Conservation (phyloP, 352 stramenopile genomes). For the Phytophthora lateralis region DNA sequence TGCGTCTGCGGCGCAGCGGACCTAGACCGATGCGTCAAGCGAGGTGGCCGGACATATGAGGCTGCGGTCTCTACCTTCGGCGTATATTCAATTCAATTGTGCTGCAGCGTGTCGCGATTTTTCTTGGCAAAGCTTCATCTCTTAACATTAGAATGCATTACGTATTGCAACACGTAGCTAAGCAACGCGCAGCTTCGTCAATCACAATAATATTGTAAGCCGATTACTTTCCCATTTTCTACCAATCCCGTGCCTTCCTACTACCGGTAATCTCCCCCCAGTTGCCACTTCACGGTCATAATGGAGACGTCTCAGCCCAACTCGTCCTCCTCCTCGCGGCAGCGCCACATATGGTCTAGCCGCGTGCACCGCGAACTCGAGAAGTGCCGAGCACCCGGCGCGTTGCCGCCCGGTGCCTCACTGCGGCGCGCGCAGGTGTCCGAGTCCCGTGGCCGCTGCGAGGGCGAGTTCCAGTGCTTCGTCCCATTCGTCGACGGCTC, state of each 20-base stretch:
- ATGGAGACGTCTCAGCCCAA: slow-evolving; percentile 25
- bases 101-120: slow-evolving; percentile 3
- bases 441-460: slow-evolving; percentile 47
- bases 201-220: too few relatives aligned
- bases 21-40: background rate
- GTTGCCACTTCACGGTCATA: slow-evolving; percentile 14
- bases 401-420: slow-evolving; percentile 48
- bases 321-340: slow-evolving; percentile 28
- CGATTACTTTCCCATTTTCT: too few relatives aligned
- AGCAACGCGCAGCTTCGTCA: too few relatives aligned
- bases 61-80: too few relatives aligned
- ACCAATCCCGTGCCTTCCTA: too few relatives aligned
- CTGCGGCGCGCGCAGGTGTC: slow-evolving; percentile 56
- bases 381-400: slow-evolving; percentile 49
- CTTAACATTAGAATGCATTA: too few relatives aligned
- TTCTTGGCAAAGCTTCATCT: too few relatives aligned
- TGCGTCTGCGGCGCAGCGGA: background rate
- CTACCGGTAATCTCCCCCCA: too few relatives aligned
- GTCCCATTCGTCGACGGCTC: slow-evolving; percentile 78
- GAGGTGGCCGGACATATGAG: too few relatives aligned
- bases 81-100: slow-evolving; percentile 17
- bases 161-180: too few relatives aligned
- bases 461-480: slow-evolving; percentile 74
- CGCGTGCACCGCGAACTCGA: slow-evolving; percentile 75
- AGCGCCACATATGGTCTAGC: slow-evolving; percentile 76